Conservation (phyloP, 116 monocot genomes). For the Dioscorea cayenensis region DNA sequence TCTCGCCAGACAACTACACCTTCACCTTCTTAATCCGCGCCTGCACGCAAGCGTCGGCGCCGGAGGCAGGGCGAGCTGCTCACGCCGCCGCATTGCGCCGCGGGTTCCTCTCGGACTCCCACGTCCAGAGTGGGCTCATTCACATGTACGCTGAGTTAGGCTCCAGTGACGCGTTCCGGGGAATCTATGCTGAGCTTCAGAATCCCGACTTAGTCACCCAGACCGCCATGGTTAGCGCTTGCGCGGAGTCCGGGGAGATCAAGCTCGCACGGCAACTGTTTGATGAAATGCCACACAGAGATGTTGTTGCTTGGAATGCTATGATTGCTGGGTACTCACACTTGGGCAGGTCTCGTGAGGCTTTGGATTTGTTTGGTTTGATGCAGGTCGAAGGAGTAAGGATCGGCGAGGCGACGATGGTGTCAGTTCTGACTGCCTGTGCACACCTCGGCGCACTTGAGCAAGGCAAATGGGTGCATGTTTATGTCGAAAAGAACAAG, state of each 20-base stretch:
- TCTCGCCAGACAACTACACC: constrained; percentile 71
- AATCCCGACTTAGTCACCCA: constrained; percentile 42
- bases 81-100: constrained; percentile 44
- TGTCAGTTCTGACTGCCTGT: constrained; percentile 62
- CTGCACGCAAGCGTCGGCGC: constrained; percentile 13
- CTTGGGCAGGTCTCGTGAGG: constrained; percentile 45
- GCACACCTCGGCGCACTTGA: constrained; percentile 60
- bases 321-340: constrained; percentile 73
- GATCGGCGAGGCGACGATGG: constrained; percentile 63
- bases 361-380: constrained; percentile 41
- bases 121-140: constrained; percentile 53
- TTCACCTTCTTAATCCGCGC: constrained; percentile 81
- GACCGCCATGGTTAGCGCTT: constrained; percentile 57
- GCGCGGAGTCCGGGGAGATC: constrained; percentile 32
- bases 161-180: constrained; percentile 4
- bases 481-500: constrained; percentile 25
- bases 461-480: constrained; percentile 66
- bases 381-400: constrained; percentile 48
- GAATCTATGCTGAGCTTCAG: constrained; percentile 27
- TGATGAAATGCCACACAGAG: constrained; percentile 51
- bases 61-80: constrained; percentile 18
- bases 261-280: constrained; percentile 49
- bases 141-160: constrained; percentile 56
- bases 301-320: constrained; percentile 62
- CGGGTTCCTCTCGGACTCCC: constrained; percentile 45